Percentiles rank a stretch among this genome's conserved stretches.
Evolutionary conservation across 768 basidiomycete genomes (phyloP).

Genomic region (Tremella fuciformis): DNA sequence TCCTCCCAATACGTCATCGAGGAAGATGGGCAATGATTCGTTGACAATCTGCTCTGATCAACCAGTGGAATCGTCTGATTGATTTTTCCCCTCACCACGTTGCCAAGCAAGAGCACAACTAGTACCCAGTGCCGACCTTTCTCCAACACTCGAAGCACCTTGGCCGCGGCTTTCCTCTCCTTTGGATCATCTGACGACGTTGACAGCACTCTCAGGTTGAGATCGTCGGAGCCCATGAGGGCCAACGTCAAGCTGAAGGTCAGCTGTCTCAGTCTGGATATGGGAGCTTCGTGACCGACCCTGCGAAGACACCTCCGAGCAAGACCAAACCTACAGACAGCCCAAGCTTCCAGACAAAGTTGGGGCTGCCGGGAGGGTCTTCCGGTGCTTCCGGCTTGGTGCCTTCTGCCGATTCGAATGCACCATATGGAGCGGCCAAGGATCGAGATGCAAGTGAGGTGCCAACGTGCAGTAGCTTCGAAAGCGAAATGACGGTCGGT

Average conservation of each 20-base stretch:
- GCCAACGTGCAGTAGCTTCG: slow-evolving; percentile 30
- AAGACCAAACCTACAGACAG: slow-evolving; percentile 71
- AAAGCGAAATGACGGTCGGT: slow-evolving; percentile 36
- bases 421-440: neutral
- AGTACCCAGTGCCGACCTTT: slow-evolving; percentile 88
- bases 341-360: slow-evolving; percentile 71
- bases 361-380: slow-evolving; percentile 54
- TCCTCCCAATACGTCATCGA: slow-evolving; percentile 54
- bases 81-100: slow-evolving; percentile 58
- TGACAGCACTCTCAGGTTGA: slow-evolving; percentile 81
- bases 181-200: slow-evolving; percentile 70
- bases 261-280: neutral
- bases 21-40: slow-evolving; percentile 55
- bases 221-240: slow-evolving; percentile 88
- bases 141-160: slow-evolving; percentile 59
- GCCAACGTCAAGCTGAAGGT: slow-evolving; percentile 73
- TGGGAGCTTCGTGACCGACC: slow-evolving; percentile 57
- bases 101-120: slow-evolving; percentile 82
- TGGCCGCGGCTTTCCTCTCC: slow-evolving; percentile 58
- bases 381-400: slow-evolving; percentile 36
- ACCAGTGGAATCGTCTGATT: neutral
- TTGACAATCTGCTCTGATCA: slow-evolving; percentile 46
- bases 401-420: neutral
- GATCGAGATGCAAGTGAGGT: slow-evolving; percentile 9
- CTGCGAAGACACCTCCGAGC: slow-evolving; percentile 85